phyloP scores from a whole-genome alignment of 2,329 filamentous ascomycete species.

The Colletotrichum horii region DNA sequence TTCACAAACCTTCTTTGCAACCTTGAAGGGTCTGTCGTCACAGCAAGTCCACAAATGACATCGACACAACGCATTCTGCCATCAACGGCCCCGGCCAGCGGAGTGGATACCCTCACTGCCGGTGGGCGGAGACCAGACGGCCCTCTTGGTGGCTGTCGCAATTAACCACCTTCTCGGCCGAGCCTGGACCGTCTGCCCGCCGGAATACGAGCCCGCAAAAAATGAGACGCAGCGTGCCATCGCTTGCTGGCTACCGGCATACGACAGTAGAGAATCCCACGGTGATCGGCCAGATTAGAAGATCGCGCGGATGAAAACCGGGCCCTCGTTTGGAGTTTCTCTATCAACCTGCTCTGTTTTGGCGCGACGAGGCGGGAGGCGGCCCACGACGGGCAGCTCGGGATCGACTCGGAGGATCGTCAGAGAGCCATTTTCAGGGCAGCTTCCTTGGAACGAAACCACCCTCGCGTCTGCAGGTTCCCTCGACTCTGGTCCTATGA shows the following conservation, averaged over 20 bases:
- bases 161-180: neutral
- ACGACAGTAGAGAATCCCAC: neutral
- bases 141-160: neutral
- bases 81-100: neutral
- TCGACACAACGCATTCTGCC: neutral
- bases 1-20: neutral
- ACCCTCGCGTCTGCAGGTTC: neutral
- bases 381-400: neutral
- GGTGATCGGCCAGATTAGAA: neutral
- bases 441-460: neutral
- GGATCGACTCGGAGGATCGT: neutral
- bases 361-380: neutral
- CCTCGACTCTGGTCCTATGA: neutral
- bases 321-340: neutral
- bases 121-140: neutral
- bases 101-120: neutral
- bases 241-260: slow-evolving; percentile 1
- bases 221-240: neutral
- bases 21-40: neutral
- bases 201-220: slow-evolving; percentile 2
- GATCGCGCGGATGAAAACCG: neutral
- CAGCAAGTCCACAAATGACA: slow-evolving; percentile 15
- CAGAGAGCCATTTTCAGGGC: neutral
- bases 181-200: neutral
- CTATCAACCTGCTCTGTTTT: neutral